Evolutionary conservation across 108 stramenopile genomes (phyloP).

Genomic region (Asterionellopsis glacialis): DNA sequence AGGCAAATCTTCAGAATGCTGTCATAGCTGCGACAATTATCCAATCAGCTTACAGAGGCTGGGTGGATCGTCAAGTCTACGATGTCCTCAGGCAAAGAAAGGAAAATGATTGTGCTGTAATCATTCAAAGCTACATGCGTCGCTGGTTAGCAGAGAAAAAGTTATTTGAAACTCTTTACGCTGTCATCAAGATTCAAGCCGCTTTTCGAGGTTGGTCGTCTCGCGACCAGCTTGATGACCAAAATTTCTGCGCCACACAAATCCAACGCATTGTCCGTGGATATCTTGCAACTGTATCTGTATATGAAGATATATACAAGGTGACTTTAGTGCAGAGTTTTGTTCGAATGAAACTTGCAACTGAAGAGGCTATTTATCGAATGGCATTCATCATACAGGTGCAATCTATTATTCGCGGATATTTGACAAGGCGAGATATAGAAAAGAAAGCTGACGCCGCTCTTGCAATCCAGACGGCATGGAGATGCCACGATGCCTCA

Average conservation of each 20-base stretch:
- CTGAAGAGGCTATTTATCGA: slow-evolving; percentile 33
- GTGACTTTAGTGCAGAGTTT: slow-evolving; percentile 51
- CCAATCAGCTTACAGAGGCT: not conserved
- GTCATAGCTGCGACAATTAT: not conserved
- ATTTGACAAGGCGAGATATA: slow-evolving; percentile 19
- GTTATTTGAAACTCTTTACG: slow-evolving; percentile 22
- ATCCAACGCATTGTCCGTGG: slow-evolving; percentile 48
- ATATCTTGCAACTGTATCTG: slow-evolving; percentile 34
- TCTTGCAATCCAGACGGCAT: slow-evolving; percentile 45
- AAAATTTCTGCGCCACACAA: slow-evolving; percentile 66
- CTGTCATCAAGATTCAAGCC: slow-evolving; percentile 58
- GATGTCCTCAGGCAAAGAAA: not conserved
- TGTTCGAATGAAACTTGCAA: slow-evolving; percentile 46
- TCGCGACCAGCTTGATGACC: slow-evolving; percentile 52
- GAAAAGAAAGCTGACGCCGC: slow-evolving; percentile 22
- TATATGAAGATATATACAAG: slow-evolving; percentile 61
- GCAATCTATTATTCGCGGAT: slow-evolving; percentile 47
- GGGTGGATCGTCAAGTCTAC: not conserved
- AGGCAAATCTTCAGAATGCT: not conserved
- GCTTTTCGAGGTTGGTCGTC: slow-evolving; percentile 51
- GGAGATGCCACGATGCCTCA: slow-evolving; percentile 35
- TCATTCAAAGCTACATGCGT: slow-evolving; percentile 17
- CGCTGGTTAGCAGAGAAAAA: slow-evolving; percentile 36
- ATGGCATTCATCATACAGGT: slow-evolving; percentile 40
- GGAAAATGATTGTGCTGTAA: not conserved